These are phyloP conservation scores for Alternaria hordeiaustralica DNA, from an alignment of 2,329 filamentous ascomycete genomes.

Conservation along the genomic window DNA sequence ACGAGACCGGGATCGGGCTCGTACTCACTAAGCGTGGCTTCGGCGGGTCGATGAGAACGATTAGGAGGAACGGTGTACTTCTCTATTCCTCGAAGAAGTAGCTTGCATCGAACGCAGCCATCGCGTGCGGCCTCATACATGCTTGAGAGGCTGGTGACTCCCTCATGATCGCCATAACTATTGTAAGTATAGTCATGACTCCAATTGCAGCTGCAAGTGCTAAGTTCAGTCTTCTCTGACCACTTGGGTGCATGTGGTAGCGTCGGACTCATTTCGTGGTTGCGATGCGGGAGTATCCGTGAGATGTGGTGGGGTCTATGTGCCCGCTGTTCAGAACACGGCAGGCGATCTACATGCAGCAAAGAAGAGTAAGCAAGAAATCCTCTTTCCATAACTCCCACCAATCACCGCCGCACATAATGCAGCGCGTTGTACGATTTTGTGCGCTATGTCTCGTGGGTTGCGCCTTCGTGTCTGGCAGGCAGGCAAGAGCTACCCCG, in stretches of 20 bases:
- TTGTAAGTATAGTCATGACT: no score
- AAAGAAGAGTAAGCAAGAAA: neutral
- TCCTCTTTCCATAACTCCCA: neutral
- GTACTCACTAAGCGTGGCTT: neutral
- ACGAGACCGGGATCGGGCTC: neutral
- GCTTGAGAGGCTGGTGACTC: rapidly evolving
- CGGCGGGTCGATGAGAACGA: neutral
- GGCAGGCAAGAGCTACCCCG: neutral
- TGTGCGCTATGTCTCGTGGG: neutral
- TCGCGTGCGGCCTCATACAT: neutral
- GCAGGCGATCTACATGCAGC: neutral
- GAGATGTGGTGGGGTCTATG: neutral
- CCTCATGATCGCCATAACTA: neutral
- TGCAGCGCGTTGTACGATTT: neutral
- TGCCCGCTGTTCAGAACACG: neutral
- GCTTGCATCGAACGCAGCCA: neutral
- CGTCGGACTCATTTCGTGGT: neutral
- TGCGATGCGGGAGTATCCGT: rapidly evolving
- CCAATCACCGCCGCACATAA: rapidly evolving
- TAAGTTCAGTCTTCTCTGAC: rapidly evolving
- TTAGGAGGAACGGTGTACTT: neutral
- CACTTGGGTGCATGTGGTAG: neutral
- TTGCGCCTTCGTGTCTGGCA: neutral
- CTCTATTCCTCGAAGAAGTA: neutral
- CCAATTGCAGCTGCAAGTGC: neutral